Conservation (phyloP, 2,329 filamentous ascomycete genomes). For the Cercospora sojina region DNA sequence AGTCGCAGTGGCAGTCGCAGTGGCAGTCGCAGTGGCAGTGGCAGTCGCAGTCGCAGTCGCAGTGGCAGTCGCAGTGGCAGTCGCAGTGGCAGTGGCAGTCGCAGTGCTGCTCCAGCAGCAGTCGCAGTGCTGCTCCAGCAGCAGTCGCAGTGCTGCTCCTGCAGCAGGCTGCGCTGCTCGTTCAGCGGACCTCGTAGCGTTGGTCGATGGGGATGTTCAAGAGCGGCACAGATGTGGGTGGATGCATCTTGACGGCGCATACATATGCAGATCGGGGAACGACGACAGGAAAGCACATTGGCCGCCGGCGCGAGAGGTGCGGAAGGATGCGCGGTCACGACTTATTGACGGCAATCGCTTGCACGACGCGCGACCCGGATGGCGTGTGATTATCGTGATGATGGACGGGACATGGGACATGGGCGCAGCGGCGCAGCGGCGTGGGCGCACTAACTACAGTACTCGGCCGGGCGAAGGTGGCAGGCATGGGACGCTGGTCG, state of each 20-base stretch:
- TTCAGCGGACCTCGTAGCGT: neutral
- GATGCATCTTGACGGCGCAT: neutral
- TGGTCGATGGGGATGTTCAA: neutral
- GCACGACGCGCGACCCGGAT: neutral
- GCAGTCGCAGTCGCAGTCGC: no score
- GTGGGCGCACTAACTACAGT: no score
- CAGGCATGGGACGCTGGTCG: neutral
- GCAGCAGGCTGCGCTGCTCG: constrained; percentile 5
- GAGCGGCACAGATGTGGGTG: neutral
- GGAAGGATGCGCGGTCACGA: neutral
- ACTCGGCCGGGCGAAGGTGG: neutral
- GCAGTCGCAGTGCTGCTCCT: constrained; percentile 8
- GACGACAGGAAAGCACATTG: neutral
- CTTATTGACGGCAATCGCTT: neutral
- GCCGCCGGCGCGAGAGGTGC: neutral
- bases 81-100: no score
- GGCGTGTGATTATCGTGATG: neutral
- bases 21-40: no score
- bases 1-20: no score
- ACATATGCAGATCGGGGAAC: neutral
- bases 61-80: no score
- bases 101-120: no score
- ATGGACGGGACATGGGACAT: no score
- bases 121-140: no score
- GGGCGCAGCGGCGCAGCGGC: neutral